A percentile compares a stretch with the other conserved stretches of the same genome.
phyloP scores from a whole-genome alignment of 2,329 filamentous ascomycete species.

The Pezicula carpinea region DNA sequence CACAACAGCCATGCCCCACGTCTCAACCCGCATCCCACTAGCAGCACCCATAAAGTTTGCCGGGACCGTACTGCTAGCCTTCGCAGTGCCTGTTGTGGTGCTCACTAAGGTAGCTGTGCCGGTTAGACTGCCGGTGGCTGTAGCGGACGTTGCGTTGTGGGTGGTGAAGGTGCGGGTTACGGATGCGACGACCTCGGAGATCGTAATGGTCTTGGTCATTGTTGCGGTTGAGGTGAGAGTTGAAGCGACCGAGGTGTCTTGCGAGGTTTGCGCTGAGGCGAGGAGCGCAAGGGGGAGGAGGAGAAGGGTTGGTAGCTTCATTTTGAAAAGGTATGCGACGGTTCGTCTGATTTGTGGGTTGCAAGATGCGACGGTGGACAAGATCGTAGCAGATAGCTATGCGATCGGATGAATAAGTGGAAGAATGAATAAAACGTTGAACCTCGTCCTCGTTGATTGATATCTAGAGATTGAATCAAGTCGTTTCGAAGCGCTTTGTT shows the following conservation, averaged over 20 bases:
- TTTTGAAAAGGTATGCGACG: too few species aligned
- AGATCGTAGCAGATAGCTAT: not conserved
- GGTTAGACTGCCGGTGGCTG: slow-evolving; percentile 25
- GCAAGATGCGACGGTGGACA: not conserved
- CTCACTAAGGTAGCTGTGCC: slow-evolving; percentile 25
- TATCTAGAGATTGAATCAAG: not conserved
- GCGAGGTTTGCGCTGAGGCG: slow-evolving; percentile 48
- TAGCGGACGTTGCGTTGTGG: slow-evolving; percentile 28
- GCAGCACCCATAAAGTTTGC: slow-evolving; percentile 38
- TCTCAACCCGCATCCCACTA: slow-evolving; percentile 30
- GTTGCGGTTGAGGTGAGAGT: slow-evolving; percentile 44
- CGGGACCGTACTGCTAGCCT: slow-evolving; percentile 30
- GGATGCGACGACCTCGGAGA: slow-evolving; percentile 38
- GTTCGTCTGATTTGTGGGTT: too few species aligned
- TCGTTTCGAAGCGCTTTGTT: not conserved
- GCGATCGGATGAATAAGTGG: not conserved
- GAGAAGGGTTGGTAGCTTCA: slow-evolving; percentile 42
- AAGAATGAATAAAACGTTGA: not conserved
- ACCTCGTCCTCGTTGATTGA: not conserved
- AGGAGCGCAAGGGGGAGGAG: slow-evolving; percentile 44
- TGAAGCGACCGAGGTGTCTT: slow-evolving; percentile 26
- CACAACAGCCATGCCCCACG: too few species aligned
- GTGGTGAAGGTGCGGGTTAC: slow-evolving; percentile 32
- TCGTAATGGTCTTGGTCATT: slow-evolving; percentile 47
- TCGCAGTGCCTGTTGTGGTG: slow-evolving; percentile 27